phyloP scores from a whole-genome alignment of 192 early-diverging fungal species.

The Mortierella antarctica region DNA sequence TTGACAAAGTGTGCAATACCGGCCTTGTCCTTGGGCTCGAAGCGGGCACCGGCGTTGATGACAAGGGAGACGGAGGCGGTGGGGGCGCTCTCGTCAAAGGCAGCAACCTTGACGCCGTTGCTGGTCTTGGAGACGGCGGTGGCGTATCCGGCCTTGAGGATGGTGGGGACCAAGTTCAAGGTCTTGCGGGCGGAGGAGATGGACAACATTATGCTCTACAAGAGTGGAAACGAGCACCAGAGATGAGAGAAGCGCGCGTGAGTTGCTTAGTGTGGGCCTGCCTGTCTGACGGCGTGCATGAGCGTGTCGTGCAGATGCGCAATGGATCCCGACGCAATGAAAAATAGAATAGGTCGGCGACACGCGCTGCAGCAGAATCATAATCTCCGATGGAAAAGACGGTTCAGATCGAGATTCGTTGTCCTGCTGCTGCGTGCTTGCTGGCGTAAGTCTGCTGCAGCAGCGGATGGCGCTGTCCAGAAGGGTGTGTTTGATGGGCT shows the following conservation, averaged over 20 bases:
- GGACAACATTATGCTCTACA: constrained; percentile 42
- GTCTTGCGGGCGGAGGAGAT: constrained; percentile 62
- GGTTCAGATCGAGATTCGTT: too few species aligned
- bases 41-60: constrained; percentile 87
- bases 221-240: neutral
- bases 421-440: too few species aligned
- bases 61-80: constrained; percentile 85
- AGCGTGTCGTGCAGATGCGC: neutral
- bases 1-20: constrained; percentile 94
- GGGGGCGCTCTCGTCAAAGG: constrained; percentile 71
- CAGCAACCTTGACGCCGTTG: constrained; percentile 73
- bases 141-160: constrained; percentile 63
- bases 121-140: constrained; percentile 64
- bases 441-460: too few species aligned
- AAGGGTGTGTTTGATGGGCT: too few species aligned
- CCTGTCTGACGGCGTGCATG: neutral
- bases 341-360: too few species aligned
- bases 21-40: constrained; percentile 77
- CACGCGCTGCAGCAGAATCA: too few species aligned
- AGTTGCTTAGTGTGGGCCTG: neutral
- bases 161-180: constrained; percentile 58
- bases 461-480: too few species aligned
- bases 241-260: neutral
- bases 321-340: too few species aligned
- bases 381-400: too few species aligned